phyloP scores from a whole-genome alignment of 2,329 filamentous ascomycete genomes.

The Huntiella moniliformis region DNA sequence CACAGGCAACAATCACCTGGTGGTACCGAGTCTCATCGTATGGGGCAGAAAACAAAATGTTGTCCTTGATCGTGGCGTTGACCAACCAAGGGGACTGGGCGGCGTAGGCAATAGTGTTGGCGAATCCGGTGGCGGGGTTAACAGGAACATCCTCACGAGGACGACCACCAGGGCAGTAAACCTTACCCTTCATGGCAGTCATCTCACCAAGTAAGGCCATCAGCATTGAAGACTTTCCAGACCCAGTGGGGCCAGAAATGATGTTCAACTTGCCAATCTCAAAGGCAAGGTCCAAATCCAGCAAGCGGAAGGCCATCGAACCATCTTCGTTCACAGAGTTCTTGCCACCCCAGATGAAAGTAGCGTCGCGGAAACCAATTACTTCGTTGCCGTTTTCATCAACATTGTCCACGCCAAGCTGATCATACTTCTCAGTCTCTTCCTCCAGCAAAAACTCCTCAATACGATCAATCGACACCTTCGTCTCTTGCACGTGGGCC shows the following conservation, averaged over 20 bases:
- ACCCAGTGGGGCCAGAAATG: slow-evolving; percentile 81
- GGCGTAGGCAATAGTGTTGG: slow-evolving; percentile 87
- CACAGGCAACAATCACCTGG: slow-evolving; percentile 77
- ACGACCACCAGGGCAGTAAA: slow-evolving; percentile 69
- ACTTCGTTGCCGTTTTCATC: slow-evolving; percentile 50
- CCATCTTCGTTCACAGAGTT: slow-evolving; percentile 41
- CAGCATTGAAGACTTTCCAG: slow-evolving; percentile 84
- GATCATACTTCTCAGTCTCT: slow-evolving; percentile 87
- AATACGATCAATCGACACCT: slow-evolving; percentile 90
- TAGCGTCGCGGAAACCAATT: slow-evolving; percentile 72
- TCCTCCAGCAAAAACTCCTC: slow-evolving; percentile 86
- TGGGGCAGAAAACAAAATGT: slow-evolving; percentile 75
- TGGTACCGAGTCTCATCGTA: slow-evolving; percentile 70
- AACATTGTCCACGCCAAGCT: slow-evolving; percentile 52
- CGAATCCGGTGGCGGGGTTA: slow-evolving; percentile 68
- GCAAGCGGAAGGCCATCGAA: slow-evolving; percentile 60
- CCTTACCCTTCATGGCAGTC: slow-evolving; percentile 61
- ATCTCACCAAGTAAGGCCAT: slow-evolving; percentile 96
- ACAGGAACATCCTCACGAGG: slow-evolving; percentile 69
- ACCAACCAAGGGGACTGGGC: slow-evolving; percentile 94
- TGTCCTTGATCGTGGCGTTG: slow-evolving; percentile 87
- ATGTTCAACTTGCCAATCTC: slow-evolving; percentile 75
- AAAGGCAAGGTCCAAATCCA: slow-evolving; percentile 71
- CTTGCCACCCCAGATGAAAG: slow-evolving; percentile 72
- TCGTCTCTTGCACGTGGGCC: slow-evolving; percentile 90